Evolutionary conservation across 192 early-diverging fungal genomes (phyloP).

Genomic region (Paraglomus brasilianum): DNA sequence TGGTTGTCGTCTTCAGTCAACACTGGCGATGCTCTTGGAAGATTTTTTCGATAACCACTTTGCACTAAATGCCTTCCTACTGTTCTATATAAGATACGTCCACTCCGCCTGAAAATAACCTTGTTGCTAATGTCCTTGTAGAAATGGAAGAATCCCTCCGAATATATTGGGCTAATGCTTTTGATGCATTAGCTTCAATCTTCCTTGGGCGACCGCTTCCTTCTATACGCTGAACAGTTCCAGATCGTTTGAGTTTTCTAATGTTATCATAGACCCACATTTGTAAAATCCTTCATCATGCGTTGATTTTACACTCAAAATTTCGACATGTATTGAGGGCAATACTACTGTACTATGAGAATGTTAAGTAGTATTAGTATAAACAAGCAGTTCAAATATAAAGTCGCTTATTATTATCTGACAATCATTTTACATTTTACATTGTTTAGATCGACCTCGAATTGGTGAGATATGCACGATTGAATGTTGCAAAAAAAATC

Average conservation of each 20-base stretch:
- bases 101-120: neutral
- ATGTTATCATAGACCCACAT: constrained; percentile 3
- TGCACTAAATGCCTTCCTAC: neutral
- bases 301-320: no score
- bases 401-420: no score
- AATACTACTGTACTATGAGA: no score
- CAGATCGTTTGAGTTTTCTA: neutral
- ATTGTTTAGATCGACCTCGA: no score
- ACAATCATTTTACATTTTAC: no score
- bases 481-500: no score
- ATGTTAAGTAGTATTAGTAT: no score
- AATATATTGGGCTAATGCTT: no score
- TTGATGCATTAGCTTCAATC: neutral
- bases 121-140: constrained; percentile 1
- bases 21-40: neutral
- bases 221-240: neutral
- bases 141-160: neutral
- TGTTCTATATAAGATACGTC: constrained; percentile 5
- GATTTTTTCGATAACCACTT: neutral
- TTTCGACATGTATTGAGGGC: no score
- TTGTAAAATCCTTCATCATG: no score
- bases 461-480: no score
- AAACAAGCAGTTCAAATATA: no score
- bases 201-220: neutral
- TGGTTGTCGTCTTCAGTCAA: neutral